Base-by-base conservation (phyloP, 805 yeast genomes). In the Cyberlindnera subsufficiens region DNA sequence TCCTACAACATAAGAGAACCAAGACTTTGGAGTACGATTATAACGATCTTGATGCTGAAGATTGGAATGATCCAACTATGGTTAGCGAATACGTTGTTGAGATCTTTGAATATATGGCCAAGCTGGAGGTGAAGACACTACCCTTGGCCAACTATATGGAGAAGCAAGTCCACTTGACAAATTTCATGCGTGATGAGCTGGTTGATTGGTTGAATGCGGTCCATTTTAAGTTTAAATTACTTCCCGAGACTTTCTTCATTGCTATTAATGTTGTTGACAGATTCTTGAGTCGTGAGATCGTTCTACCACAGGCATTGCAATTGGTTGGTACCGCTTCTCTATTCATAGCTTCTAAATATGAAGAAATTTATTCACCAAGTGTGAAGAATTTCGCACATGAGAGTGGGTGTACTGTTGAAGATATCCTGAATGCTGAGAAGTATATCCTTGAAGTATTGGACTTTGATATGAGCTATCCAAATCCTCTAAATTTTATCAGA, bases 141-240 rank as follows among this genome's bases (percentile, higher is more conserved):
- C 96, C 89, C 16, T 56, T 64, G 34, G 63, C 68, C 22, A 63
- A 64, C 38, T 65, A 65, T 39, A 49, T 68, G 17, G 54, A 58
- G 33, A 65, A 64, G 65, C 70, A 64, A 56, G 51, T 79, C 64
- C 66, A 65, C 38, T 66, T 68, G 19, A 66, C 64, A 20, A 64
- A 61, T 37, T 65, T 67, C 39, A 81, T 82, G 85, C 75, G 96
- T 56, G 84, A 86, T 38, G 86, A 88, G 40, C 68, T 89, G 43
- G 93, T 89, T n/a, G 95, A 90, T 65, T 89, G 97, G 97, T 72
- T 89, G 64, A 87, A 86, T 27, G 91, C 87, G 59, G 87, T 89
- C 63, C 96, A 89, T 68, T 69, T 79, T 53, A 78, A 87, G 59
- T 89, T 89, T 65, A 75, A 91, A 48, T 68, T 90, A 49, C 68